Percentiles rank a stretch among this genome's conserved stretches.
Evolutionary conservation across 805 yeast genomes (phyloP).

Genomic region (Candida boleticola): DNA sequence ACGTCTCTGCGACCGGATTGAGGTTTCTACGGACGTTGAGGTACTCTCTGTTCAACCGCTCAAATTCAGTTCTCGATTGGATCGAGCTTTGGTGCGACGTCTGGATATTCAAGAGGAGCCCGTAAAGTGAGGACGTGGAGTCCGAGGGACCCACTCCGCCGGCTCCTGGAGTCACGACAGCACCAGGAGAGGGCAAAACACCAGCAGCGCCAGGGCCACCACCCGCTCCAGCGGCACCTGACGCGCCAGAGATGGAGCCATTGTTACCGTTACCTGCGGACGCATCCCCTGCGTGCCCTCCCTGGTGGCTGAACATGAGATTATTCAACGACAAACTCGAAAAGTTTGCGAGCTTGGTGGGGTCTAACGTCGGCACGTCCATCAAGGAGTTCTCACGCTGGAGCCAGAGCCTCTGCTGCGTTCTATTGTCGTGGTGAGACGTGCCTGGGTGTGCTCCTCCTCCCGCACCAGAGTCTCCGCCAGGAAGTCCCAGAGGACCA

Average conservation of each 20-base stretch:
- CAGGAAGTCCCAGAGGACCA: background rate
- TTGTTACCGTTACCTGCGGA: background rate
- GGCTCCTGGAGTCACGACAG: background rate
- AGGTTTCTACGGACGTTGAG: constrained; percentile 63
- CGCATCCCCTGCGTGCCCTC: background rate
- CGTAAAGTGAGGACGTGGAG: background rate
- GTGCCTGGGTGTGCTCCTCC: background rate
- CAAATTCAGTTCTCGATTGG: constrained; percentile 72
- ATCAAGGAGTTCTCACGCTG: constrained; percentile 73
- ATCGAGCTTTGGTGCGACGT: constrained; percentile 43
- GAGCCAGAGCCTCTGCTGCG: constrained; percentile 82
- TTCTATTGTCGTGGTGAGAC: constrained; percentile 52
- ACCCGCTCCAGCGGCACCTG: background rate
- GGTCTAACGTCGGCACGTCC: constrained; percentile 45
- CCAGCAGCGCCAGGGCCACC: background rate
- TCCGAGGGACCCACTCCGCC: background rate
- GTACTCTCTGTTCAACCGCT: constrained; percentile 72
- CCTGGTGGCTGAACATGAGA: constrained; percentile 5
- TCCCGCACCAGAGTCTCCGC: constrained; percentile 3
- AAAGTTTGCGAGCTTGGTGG: constrained; percentile 29
- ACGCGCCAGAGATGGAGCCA: background rate
- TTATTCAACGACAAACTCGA: constrained; percentile 36
- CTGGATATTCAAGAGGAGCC: constrained; percentile 4
- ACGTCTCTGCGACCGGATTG: constrained; percentile 67
- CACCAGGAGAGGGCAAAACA: background rate